Evolutionary conservation across 1,284 basidiomycete species (phyloP).

Genomic region (Cutaneotrichosporon mucoides): DNA sequence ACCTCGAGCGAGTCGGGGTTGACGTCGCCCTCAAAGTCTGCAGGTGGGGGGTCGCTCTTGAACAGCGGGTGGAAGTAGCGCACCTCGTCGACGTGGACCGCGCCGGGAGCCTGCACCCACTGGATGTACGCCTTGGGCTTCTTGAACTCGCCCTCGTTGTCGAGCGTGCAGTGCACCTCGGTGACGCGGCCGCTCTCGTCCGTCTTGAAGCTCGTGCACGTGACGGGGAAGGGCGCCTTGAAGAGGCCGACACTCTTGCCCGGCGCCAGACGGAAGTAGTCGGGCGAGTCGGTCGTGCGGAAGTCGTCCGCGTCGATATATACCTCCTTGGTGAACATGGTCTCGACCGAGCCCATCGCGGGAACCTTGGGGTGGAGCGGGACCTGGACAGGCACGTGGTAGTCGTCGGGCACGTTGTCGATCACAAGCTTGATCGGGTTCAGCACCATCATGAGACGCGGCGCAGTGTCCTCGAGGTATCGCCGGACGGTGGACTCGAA

Average conservation of each 20-base stretch:
- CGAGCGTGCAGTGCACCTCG: conserved; percentile 75
- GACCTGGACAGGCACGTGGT: conserved; percentile 78
- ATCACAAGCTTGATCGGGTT: conserved; percentile 86
- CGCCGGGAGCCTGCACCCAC: conserved; percentile 86
- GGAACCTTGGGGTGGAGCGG: conserved; percentile 93
- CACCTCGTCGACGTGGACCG: conserved; percentile 79
- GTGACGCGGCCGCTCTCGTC: conserved; percentile 67
- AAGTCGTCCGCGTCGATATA: conserved; percentile 97
- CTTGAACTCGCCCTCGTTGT: conserved; percentile 60
- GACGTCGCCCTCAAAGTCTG: conserved; percentile 79
- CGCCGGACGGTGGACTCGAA: conserved; percentile 88
- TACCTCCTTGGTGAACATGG: conserved; percentile 83
- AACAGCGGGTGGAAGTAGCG: conserved; percentile 91
- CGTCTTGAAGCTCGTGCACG: conserved; percentile 80
- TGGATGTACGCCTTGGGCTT: conserved; percentile 97
- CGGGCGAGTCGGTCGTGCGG: conserved; percentile 80
- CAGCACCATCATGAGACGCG: conserved; percentile 89
- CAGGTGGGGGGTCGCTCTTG: conserved; percentile 85
- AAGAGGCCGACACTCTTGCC: conserved; percentile 96
- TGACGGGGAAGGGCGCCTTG: conserved; percentile 88
- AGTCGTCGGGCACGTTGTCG: conserved; percentile 86
- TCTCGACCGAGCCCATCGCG: conserved; percentile 72
- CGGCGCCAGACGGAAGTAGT: conserved; percentile 96
- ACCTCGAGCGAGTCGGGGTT: conserved; percentile 76
- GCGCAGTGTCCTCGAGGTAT: conserved; percentile 83